phyloP scores from a whole-genome alignment of 2,329 filamentous ascomycete genomes.

The Beauveria rudraprayagi region DNA sequence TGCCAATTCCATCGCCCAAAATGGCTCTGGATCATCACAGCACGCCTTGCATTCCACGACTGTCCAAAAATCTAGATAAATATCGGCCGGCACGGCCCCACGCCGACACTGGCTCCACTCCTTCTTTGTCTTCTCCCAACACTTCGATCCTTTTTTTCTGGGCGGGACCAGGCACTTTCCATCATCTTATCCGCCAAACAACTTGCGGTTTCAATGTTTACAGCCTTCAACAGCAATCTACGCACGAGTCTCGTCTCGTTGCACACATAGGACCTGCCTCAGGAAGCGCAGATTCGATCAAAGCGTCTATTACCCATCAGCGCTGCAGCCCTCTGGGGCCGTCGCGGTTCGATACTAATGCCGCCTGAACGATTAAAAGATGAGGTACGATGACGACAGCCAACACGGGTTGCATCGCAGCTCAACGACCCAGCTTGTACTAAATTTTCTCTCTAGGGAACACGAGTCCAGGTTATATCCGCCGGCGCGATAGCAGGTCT shows the following conservation, averaged over 20 bases:
- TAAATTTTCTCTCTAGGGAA: conserved; percentile 34
- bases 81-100: neutral
- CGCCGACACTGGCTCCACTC: neutral
- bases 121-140: neutral
- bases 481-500: conserved; percentile 65
- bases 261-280: too few species aligned
- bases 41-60: neutral
- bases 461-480: conserved; percentile 46
- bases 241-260: neutral
- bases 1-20: neutral
- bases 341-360: conserved; percentile 27
- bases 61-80: neutral
- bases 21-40: neutral
- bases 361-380: conserved; percentile 46
- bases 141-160: neutral
- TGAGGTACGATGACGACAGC: conserved; percentile 36
- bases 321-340: neutral
- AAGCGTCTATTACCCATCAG: neutral
- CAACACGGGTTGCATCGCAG: neutral
- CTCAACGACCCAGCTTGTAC: neutral
- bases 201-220: neutral
- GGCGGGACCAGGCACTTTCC: neutral
- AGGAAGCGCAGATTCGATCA: neutral
- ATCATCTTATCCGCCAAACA: neutral
- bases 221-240: neutral